Evolutionary conservation across 257 asterid species (phyloP).

Genomic region (Ajuga chamaepitys): DNA sequence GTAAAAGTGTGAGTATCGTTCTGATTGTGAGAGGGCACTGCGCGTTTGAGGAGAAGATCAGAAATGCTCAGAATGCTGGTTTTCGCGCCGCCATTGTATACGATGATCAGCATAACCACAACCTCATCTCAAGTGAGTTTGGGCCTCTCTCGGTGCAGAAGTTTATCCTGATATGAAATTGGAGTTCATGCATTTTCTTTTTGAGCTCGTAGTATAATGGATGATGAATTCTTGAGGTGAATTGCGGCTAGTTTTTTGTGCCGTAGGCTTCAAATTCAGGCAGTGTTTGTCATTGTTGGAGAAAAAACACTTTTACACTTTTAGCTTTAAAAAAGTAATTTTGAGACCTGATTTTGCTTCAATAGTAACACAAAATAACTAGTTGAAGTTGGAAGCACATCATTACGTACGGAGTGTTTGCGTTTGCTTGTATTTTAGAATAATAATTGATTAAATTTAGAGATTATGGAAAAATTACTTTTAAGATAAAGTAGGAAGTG

Average conservation of each 20-base stretch:
- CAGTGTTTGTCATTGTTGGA: too few species aligned
- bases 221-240: neutral
- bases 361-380: too few species aligned
- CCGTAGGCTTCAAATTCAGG: neutral
- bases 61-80: constrained; percentile 28
- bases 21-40: constrained; percentile 28
- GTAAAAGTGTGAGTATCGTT: constrained; percentile 2
- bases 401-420: too few species aligned
- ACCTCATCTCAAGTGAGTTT: constrained; percentile 23
- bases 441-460: too few species aligned
- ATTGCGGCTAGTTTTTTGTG: neutral
- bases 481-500: too few species aligned
- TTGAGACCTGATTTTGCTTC: too few species aligned
- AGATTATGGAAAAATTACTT: too few species aligned
- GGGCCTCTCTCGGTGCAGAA: neutral
- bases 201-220: neutral
- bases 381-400: too few species aligned
- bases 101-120: constrained; percentile 19
- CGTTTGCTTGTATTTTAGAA: too few species aligned
- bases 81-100: constrained; percentile 24
- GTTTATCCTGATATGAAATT: neutral
- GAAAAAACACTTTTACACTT: too few species aligned
- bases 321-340: too few species aligned
- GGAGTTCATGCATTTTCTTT: neutral
- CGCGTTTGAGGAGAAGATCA: constrained; percentile 28